phyloP scores from a whole-genome alignment of 495 filamentous ascomycete genomes.

The Penicillium turbatum region DNA sequence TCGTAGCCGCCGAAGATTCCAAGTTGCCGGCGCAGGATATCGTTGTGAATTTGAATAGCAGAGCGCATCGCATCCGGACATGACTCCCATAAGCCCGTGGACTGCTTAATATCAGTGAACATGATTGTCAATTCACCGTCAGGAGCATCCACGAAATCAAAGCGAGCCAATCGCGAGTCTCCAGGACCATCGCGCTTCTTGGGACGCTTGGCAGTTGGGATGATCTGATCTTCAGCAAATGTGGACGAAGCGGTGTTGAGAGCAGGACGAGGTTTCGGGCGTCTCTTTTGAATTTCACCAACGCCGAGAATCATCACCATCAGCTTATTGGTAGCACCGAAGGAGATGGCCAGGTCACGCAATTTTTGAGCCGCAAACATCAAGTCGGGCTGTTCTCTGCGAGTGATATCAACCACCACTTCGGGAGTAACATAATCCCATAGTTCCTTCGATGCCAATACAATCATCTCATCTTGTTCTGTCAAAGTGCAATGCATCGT shows the following conservation, averaged over 20 bases:
- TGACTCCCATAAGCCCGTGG: constrained; percentile 93
- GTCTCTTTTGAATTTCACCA: constrained; percentile 78
- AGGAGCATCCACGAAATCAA: constrained; percentile 88
- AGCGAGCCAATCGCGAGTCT: constrained; percentile 77
- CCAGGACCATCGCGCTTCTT: constrained; percentile 63
- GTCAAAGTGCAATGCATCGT: constrained; percentile 73
- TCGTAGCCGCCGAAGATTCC: constrained; percentile 95
- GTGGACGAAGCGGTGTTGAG: constrained; percentile 76
- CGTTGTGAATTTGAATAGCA: constrained; percentile 93
- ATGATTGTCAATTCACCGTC: constrained; percentile 86
- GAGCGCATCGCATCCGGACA: constrained; percentile 92
- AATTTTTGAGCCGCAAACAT: constrained; percentile 97
- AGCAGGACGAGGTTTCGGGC: constrained; percentile 69
- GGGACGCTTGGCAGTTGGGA: constrained; percentile 56
- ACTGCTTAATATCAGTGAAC: constrained; percentile 99
- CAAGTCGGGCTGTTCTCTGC: constrained; percentile 76
- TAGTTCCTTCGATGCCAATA: constrained; percentile 85
- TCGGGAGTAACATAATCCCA: constrained; percentile 92
- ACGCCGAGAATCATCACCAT: constrained; percentile 99
- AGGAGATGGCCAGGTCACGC: constrained; percentile 91
- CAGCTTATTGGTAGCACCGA: constrained; percentile 86
- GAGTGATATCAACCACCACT: constrained; percentile 84
- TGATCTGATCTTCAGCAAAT: constrained; percentile 64
- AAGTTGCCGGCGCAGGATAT: constrained; percentile 88
- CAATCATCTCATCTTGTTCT: constrained; percentile 89